Evolutionary conservation across 495 filamentous ascomycete species (phyloP).

Genomic region (Aspergillus homomorphus): DNA sequence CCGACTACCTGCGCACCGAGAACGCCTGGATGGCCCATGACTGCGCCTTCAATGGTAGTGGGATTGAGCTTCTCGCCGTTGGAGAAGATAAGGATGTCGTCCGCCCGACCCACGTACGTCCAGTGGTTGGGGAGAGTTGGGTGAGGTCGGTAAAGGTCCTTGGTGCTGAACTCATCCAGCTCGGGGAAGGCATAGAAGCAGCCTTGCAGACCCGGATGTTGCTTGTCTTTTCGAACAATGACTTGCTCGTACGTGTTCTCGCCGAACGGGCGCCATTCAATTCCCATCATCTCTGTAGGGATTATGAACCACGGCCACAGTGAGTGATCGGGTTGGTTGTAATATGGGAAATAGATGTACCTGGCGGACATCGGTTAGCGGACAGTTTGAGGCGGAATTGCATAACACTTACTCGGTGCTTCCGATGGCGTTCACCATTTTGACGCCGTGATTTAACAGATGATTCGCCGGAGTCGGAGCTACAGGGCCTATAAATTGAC

Average conservation of each 20-base stretch:
- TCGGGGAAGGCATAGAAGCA: conserved; percentile 18
- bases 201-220: conserved; percentile 13
- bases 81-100: conserved; percentile 58
- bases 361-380: not conserved
- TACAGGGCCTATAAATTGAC: conserved; percentile 9
- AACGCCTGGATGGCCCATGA: conserved; percentile 46
- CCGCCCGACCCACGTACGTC: conserved; percentile 29
- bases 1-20: conserved; percentile 53
- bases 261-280: conserved; percentile 18
- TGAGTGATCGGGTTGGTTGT: conserved; percentile 14
- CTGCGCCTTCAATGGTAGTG: conserved; percentile 44
- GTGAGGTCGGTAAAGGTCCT: conserved; percentile 16
- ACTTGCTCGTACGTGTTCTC: conserved; percentile 13
- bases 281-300: conserved; percentile 14
- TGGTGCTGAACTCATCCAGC: conserved; percentile 11
- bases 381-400: not conserved
- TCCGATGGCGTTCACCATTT: conserved; percentile 13
- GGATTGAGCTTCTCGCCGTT: conserved; percentile 63
- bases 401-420: conserved; percentile 8
- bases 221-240: conserved; percentile 9
- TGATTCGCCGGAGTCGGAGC: conserved; percentile 2
- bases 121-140: conserved; percentile 6
- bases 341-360: conserved; percentile 16
- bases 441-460: conserved; percentile 8
- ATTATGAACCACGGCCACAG: conserved; percentile 20